Conservation (phyloP, 345 rosid genomes). For the Noccaea caerulescens region DNA sequence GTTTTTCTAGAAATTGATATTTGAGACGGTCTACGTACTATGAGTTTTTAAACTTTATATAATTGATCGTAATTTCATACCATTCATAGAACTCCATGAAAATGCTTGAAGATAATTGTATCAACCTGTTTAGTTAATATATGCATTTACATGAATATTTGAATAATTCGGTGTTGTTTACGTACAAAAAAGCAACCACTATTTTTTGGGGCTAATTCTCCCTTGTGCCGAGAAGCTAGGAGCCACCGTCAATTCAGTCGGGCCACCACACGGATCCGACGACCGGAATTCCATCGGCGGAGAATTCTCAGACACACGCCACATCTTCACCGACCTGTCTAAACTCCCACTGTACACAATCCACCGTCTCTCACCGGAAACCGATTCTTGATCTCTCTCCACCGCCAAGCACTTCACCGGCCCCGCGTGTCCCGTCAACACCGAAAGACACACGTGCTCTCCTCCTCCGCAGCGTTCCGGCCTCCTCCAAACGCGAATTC, state of each 20-base stretch:
- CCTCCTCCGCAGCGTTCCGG: slow-evolving; percentile 40
- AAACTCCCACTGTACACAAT: slow-evolving; percentile 90
- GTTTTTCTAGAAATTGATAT: no score
- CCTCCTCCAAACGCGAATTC: slow-evolving; percentile 81
- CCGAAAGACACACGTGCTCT: slow-evolving; percentile 65
- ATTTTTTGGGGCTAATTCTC: slow-evolving; percentile 44
- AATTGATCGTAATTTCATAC: no score
- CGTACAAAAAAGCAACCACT: not conserved
- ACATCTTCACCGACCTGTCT: slow-evolving; percentile 89
- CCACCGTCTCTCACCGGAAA: slow-evolving; percentile 59
- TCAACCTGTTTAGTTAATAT: not conserved
- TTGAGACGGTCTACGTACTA: no score
- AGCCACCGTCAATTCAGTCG: slow-evolving; percentile 29
- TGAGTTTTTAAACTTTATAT: no score
- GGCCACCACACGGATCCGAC: slow-evolving; percentile 21
- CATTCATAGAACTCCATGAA: not conserved
- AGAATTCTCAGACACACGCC: slow-evolving; percentile 74
- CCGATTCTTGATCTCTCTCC: slow-evolving; percentile 60
- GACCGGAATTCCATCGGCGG: slow-evolving; percentile 42
- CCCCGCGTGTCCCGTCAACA: slow-evolving; percentile 70
- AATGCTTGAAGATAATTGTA: not conserved
- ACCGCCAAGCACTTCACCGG: slow-evolving; percentile 93
- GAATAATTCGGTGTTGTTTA: not conserved
- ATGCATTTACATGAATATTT: slow-evolving; percentile 9
- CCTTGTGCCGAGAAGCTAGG: slow-evolving; percentile 54